Evolutionary conservation across 1,139 yeast species (phyloP), one percentile per base, ranked within the genome.

Genomic region (Yamadazyma dendronema): DNA sequence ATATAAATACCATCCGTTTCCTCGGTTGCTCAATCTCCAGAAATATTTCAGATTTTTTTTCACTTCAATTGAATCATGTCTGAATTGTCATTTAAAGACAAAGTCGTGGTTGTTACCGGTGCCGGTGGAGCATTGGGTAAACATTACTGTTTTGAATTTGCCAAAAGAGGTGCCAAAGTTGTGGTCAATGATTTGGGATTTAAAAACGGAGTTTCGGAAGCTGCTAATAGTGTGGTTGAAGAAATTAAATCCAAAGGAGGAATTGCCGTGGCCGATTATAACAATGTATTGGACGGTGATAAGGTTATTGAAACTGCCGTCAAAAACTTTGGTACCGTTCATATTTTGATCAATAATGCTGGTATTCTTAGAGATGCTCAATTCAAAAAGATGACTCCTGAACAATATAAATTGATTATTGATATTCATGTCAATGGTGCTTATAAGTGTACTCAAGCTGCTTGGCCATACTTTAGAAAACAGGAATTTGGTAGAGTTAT

Each of bases 41-140:
- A 5, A 13, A 14, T 11, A 13, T n/a, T 12, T 8, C 27, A n/a
- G n/a, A 4, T 15, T 30, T 30, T 24, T 15, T 10, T 11, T 3
- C n/a, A 11, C 7, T n/a, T 24, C 16, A 31, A 12, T 19, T 19
- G 6, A 7, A 6, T 7, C 25, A 65, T 65, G 72, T 60, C 68
- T 33, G 54, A 61, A 54, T 55, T 68, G 49, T 62, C 70, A 14
- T 87, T 81, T 55, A 84, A 85, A 53, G 88, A 81, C 55, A 81
- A 84, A 59, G 97, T 89, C 35, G 97, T 88, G 25, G 78, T 89
- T 46, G 81, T 92, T 60, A 92, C 97, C 41, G 98, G 97, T 33
- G 95, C 97, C 36, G 98, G 98, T 48, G 97, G 97, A 52, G 98
- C 97, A 28, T 77, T 92, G 36, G 98, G 98, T 29, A 84, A 76